Percentiles rank a stretch among this genome's conserved stretches.
Conservation (phyloP, 371 early-diverging fungal genomes). For the Mortierella sp. region DNA sequence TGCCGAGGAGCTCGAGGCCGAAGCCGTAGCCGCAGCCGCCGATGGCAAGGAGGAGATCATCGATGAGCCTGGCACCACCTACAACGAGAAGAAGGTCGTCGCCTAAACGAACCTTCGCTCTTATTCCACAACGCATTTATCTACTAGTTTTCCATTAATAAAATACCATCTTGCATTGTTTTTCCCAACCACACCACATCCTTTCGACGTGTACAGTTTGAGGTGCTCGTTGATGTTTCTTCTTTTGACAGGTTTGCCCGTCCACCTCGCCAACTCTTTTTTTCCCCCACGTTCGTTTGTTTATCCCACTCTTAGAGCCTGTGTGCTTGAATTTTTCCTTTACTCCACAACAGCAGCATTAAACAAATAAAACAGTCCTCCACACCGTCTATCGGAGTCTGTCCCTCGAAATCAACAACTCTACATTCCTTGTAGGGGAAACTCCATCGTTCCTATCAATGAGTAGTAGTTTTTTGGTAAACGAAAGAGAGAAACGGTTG, state of each 20-base stretch:
- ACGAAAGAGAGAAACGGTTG: no score
- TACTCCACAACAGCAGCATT: background rate
- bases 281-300: background rate
- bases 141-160: background rate
- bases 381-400: no score
- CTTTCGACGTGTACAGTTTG: background rate
- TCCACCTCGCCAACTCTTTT: background rate
- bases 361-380: background rate
- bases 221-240: background rate
- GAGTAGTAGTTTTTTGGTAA: no score
- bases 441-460: no score
- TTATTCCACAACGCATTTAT: background rate
- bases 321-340: background rate
- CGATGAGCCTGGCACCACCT: constrained; percentile 31
- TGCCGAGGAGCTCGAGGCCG: constrained; percentile 23
- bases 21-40: constrained; percentile 20
- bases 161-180: constrained; percentile 4
- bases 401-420: no score
- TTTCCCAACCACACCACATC: background rate
- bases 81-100: background rate
- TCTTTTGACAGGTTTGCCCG: background rate
- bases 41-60: constrained; percentile 11
- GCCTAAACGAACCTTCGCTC: background rate
- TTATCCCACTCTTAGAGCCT: background rate
- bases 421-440: no score